A percentile compares a stretch with the other conserved stretches of the same genome.
Evolutionary conservation across 2,329 filamentous ascomycete species (phyloP).

Genomic region (Plectosphaerella sp.): DNA sequence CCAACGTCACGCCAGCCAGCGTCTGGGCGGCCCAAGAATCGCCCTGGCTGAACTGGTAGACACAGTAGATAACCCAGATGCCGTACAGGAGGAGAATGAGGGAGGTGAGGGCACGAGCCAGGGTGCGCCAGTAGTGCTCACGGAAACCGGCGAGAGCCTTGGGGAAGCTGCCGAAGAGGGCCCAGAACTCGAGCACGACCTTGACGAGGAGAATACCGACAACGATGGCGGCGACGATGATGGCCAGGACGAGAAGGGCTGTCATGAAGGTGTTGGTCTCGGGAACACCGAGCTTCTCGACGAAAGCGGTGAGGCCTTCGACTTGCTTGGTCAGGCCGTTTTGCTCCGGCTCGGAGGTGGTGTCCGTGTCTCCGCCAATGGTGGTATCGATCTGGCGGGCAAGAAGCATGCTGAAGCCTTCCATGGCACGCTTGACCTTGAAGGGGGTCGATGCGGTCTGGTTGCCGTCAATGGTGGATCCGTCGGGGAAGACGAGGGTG

Average conservation of each 20-base stretch:
- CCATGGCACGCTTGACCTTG: conserved; percentile 39
- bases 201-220: conserved; percentile 87
- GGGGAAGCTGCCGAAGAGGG: conserved; percentile 83
- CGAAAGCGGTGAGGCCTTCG: conserved; percentile 74
- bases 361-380: conserved; percentile 29
- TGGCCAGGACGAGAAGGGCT: conserved; percentile 81
- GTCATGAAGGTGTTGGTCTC: conserved; percentile 95
- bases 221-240: conserved; percentile 77
- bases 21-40: conserved; percentile 91
- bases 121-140: conserved; percentile 92
- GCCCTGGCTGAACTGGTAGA: conserved; percentile 90
- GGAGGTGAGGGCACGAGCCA: conserved; percentile 83
- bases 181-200: conserved; percentile 85
- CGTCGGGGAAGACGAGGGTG: conserved; percentile 67
- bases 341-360: conserved; percentile 17
- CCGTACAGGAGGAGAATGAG: conserved; percentile 90
- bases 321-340: conserved; percentile 42
- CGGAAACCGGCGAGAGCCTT: conserved; percentile 77
- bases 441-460: conserved; percentile 1
- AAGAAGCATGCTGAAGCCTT: conserved; percentile 43
- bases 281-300: conserved; percentile 80
- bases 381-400: conserved; percentile 47
- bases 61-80: conserved; percentile 91
- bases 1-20: conserved; percentile 77
- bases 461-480: conserved; percentile 39